phyloP scores from a whole-genome alignment of 176 grass and related monocot species.

The Lolium multiflorum region DNA sequence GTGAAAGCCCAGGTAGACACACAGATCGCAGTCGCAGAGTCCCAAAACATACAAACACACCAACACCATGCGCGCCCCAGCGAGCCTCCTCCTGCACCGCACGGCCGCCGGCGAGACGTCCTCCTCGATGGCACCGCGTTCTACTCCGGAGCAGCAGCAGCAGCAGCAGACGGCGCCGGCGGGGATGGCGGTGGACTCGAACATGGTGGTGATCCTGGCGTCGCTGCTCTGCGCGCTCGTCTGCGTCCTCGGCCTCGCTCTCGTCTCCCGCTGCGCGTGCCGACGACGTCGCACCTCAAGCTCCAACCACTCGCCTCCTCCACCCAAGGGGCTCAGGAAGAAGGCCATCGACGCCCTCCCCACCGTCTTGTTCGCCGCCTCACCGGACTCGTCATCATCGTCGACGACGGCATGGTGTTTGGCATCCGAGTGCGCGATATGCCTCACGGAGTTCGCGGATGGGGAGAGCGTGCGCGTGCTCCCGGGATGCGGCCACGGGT shows the following conservation, averaged over 20 bases:
- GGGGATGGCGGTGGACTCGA: conserved; percentile 48
- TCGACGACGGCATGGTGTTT: background rate
- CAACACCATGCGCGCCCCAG: background rate
- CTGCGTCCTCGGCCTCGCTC: conserved; percentile 59
- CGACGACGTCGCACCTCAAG: background rate
- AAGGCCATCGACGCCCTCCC: conserved; percentile 57
- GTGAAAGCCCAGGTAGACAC: background rate
- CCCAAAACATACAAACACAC: no score
- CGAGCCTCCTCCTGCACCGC: background rate
- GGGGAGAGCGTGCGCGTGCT: conserved; percentile 54
- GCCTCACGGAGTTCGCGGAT: conserved; percentile 48
- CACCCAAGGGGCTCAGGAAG: conserved; percentile 51
- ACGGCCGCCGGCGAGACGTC: background rate
- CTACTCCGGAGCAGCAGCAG: background rate
- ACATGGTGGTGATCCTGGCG: conserved; percentile 66
- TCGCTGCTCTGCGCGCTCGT: conserved; percentile 60
- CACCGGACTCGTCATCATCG: background rate
- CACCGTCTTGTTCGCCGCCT: background rate
- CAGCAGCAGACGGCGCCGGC: background rate
- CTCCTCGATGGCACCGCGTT: background rate
- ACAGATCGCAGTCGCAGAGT: background rate
- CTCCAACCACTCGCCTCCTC: background rate
- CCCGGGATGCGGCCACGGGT: conserved; percentile 58
- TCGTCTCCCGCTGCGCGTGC: conserved; percentile 38
- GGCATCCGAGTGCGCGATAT: conserved; percentile 44